Percentiles rank a stretch among this genome's conserved stretches.
These are phyloP conservation scores for Isabelozyma heimii DNA, from an alignment of 805 yeast genomes.

Conservation along the genomic window DNA sequence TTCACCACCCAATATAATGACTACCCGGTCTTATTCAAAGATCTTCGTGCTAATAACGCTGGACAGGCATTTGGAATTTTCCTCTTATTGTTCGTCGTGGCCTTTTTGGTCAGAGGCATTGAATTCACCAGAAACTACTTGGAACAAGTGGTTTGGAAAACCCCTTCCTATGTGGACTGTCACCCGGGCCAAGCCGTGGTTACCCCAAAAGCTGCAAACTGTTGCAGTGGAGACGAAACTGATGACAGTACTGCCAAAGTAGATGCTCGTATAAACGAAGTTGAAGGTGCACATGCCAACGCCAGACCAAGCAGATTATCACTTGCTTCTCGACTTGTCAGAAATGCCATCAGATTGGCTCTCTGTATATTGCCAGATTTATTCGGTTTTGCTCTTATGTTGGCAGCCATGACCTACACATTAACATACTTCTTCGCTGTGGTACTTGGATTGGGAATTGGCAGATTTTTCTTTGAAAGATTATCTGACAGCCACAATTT, in stretches of 20 bases:
- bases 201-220: not conserved
- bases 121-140: constrained; percentile 59
- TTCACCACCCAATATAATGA: constrained; percentile 48
- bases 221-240: constrained; percentile 27
- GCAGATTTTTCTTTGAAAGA: constrained; percentile 69
- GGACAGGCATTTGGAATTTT: constrained; percentile 76
- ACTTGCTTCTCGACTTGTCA: constrained; percentile 23
- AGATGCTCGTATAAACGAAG: not conserved
- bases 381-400: constrained; percentile 71
- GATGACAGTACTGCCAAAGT: constrained; percentile 1
- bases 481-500: constrained; percentile 35
- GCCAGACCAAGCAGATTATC: constrained; percentile 6
- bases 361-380: constrained; percentile 61
- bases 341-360: constrained; percentile 56
- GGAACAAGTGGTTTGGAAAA: constrained; percentile 65
- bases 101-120: constrained; percentile 58
- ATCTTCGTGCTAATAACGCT: constrained; percentile 49
- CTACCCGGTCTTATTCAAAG: constrained; percentile 64
- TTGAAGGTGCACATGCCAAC: constrained; percentile 3
- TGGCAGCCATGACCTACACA: constrained; percentile 73
- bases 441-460: constrained; percentile 64
- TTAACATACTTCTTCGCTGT: constrained; percentile 71
- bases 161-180: constrained; percentile 24
- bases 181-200: constrained; percentile 1
- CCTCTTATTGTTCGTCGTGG: constrained; percentile 54